These are phyloP conservation scores for Polychaeton citri DNA, from an alignment of 2,329 filamentous ascomycete genomes.

Conservation along the genomic window DNA sequence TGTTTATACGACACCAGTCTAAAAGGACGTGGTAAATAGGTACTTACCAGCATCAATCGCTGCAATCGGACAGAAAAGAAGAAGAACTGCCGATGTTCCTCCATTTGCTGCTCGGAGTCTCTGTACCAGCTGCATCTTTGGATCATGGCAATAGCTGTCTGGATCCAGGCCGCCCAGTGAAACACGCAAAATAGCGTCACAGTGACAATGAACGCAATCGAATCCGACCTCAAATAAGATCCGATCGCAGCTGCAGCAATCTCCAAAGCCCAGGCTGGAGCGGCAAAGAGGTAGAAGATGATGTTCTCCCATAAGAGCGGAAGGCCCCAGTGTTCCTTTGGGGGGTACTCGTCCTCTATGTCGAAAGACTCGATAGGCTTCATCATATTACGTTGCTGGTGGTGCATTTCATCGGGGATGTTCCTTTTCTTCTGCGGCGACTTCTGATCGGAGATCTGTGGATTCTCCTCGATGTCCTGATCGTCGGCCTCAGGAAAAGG, in stretches of 20 bases:
- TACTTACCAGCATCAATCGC: slow-evolving; percentile 18
- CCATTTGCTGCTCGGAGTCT: slow-evolving; percentile 17
- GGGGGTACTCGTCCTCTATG: slow-evolving; percentile 4
- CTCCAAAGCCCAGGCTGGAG: slow-evolving; percentile 15
- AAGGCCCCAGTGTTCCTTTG: slow-evolving; percentile 18
- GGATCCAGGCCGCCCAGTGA: slow-evolving; percentile 20
- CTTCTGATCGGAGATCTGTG: too few species aligned
- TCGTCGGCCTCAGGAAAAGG: not conserved
- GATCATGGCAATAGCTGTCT: slow-evolving; percentile 19
- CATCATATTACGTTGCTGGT: not conserved
- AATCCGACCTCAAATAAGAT: slow-evolving; percentile 8
- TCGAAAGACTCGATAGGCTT: slow-evolving; percentile 3
- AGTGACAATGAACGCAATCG: slow-evolving; percentile 12
- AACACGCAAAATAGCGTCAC: slow-evolving; percentile 14
- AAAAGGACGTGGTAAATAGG: not conserved
- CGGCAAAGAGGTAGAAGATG: slow-evolving; percentile 18
- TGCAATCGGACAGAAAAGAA: slow-evolving; percentile 20
- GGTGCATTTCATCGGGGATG: not conserved
- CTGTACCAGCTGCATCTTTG: slow-evolving; percentile 21
- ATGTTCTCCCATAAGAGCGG: slow-evolving; percentile 10
- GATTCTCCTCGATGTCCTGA: not conserved
- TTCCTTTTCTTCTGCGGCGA: not conserved
- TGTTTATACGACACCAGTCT: not conserved
- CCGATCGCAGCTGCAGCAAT: slow-evolving; percentile 16
- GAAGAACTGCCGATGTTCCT: slow-evolving; percentile 18